A percentile compares a stretch with the other conserved stretches of the same genome.
Conservation (phyloP, 106 monocot species). For the Agapanthus africanus region DNA sequence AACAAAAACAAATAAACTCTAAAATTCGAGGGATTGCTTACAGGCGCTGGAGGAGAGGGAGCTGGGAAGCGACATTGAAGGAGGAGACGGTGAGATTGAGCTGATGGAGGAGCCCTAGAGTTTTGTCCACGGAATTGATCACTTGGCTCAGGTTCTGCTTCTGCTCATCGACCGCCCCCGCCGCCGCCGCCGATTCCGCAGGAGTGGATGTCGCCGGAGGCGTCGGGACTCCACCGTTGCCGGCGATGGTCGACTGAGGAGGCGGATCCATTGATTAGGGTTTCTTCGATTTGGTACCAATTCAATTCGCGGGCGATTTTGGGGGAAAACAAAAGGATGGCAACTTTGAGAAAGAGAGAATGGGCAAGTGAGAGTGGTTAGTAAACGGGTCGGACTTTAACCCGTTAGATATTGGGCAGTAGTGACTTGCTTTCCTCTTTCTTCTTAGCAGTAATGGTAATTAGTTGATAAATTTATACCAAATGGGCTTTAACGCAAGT, state of each 20-base stretch:
- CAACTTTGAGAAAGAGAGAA: too few relatives aligned
- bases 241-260: constrained; percentile 4
- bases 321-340: too few relatives aligned
- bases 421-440: too few relatives aligned
- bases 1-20: neutral
- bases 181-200: constrained; percentile 1
- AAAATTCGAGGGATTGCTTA: constrained; percentile 9
- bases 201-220: constrained; percentile 7
- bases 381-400: too few relatives aligned
- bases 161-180: constrained; percentile 26
- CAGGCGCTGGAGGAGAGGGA: constrained; percentile 84
- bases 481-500: too few relatives aligned
- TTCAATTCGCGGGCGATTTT: too few relatives aligned
- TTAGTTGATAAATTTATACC: too few relatives aligned
- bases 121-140: constrained; percentile 69
- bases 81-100: constrained; percentile 92
- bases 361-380: too few relatives aligned
- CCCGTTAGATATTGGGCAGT: too few relatives aligned
- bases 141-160: constrained; percentile 60
- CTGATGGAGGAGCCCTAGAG: constrained; percentile 82
- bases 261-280: constrained; percentile 5
- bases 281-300: too few relatives aligned
- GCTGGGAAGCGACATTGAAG: constrained; percentile 79
- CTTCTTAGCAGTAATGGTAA: too few relatives aligned
- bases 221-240: constrained; percentile 9